Conservation (phyloP, 1,139 yeast genomes). For the Candida smagusa region DNA sequence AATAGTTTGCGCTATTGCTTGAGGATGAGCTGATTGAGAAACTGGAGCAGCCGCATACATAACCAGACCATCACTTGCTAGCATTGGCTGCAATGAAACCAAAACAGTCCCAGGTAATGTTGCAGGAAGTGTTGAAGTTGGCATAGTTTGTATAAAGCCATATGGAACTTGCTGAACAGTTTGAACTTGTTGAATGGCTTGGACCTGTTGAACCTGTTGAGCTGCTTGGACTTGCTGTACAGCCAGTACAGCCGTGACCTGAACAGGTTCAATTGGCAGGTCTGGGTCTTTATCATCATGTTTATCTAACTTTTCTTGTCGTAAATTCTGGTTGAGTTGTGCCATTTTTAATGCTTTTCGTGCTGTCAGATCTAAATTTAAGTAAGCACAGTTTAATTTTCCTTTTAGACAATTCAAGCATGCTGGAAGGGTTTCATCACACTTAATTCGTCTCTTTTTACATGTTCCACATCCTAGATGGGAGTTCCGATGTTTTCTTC, state of each 20-base stretch:
- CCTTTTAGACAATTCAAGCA: slow-evolving; percentile 63
- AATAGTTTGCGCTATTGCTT: too few species aligned
- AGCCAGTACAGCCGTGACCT: slow-evolving; percentile 2
- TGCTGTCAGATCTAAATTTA: slow-evolving; percentile 48
- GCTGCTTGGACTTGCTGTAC: slow-evolving; percentile 4
- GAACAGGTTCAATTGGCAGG: slow-evolving; percentile 1
- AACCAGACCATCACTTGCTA: slow-evolving; percentile 17
- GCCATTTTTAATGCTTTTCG: slow-evolving; percentile 51
- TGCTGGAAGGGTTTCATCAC: slow-evolving; percentile 62
- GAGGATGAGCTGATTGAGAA: neutral
- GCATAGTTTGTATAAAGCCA: slow-evolving; percentile 4
- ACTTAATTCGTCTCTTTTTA: slow-evolving; percentile 62
- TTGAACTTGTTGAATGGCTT: slow-evolving; percentile 5
- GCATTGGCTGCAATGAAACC: slow-evolving; percentile 32
- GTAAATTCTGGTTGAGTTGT: slow-evolving; percentile 43
- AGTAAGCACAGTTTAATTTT: slow-evolving; percentile 53
- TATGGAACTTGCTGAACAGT: slow-evolving; percentile 8
- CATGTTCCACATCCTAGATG: slow-evolving; percentile 67
- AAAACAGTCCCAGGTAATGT: slow-evolving; percentile 17
- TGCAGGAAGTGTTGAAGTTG: slow-evolving; percentile 7
- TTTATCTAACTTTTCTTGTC: slow-evolving; percentile 27
- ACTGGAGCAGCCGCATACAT: slow-evolving; percentile 16
- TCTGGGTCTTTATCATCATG: slow-evolving; percentile 6
- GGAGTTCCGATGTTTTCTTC: slow-evolving; percentile 62
- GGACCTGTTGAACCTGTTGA: slow-evolving; percentile 6